Conservation (phyloP, 2,329 filamentous ascomycete species). For the Alternaria angustiovoidea region DNA sequence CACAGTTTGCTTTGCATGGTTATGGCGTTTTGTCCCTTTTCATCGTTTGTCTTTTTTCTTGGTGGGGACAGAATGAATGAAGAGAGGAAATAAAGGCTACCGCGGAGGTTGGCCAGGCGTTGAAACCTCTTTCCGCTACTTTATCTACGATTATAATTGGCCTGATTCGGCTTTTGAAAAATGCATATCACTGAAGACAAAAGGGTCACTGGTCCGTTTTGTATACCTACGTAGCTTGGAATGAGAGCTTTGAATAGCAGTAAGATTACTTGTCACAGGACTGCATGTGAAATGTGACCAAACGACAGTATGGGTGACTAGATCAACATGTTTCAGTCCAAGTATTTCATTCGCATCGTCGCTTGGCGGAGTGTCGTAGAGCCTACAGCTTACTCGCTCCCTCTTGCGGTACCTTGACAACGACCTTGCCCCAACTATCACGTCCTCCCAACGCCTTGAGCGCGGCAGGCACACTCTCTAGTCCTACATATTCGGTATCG, state of each 20-base stretch:
- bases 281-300: no score
- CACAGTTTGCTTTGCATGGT: not conserved
- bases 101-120: conserved; percentile 1
- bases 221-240: not conserved
- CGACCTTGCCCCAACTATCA: conserved; percentile 95
- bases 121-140: not conserved
- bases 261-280: no score
- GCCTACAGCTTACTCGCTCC: conserved; percentile 48
- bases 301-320: no score
- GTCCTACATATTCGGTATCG: conserved; percentile 80
- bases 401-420: conserved; percentile 79
- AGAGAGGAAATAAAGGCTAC: conserved; percentile 1
- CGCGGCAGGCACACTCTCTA: conserved; percentile 80
- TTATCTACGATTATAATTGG: not conserved
- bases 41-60: not conserved
- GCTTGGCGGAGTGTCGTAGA: not conserved
- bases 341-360: not conserved
- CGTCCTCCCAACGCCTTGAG: conserved; percentile 79
- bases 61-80: not conserved
- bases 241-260: not conserved
- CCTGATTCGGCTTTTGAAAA: not conserved
- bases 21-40: not conserved
- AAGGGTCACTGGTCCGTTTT: not conserved
- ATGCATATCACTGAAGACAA: not conserved
- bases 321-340: not conserved